A percentile compares a stretch with the other conserved stretches of the same genome.
phyloP scores from a whole-genome alignment of 1,139 yeast genomes.

The Yamadazyma mexicana region DNA sequence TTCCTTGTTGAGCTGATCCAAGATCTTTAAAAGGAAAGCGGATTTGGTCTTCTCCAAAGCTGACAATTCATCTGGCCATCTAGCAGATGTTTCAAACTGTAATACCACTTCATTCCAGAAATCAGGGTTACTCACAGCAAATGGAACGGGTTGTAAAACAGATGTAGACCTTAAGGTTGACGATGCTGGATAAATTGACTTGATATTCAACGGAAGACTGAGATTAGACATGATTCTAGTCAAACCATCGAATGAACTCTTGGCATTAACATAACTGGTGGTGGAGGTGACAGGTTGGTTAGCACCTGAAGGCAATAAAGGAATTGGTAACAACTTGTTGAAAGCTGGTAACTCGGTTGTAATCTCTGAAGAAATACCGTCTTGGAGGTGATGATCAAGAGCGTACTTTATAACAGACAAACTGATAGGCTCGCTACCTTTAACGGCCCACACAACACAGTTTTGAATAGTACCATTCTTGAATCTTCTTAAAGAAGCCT shows the following conservation, averaged over 20 bases:
- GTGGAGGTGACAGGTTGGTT: conserved; percentile 53
- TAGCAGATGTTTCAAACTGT: conserved; percentile 85
- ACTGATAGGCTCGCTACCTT: conserved; percentile 65
- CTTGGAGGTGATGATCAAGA: conserved; percentile 61
- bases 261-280: conserved; percentile 55
- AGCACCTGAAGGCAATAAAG: conserved; percentile 57
- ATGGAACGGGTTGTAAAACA: conserved; percentile 77
- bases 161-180: conserved; percentile 74
- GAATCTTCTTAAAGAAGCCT: conserved; percentile 84
- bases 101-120: conserved; percentile 77
- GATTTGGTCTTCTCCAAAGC: conserved; percentile 89
- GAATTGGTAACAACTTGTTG: conserved; percentile 55
- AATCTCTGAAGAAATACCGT: conserved; percentile 43
- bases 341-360: conserved; percentile 43
- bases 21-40: conserved; percentile 78
- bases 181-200: conserved; percentile 71
- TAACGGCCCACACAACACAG: conserved; percentile 80
- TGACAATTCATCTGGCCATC: conserved; percentile 91
- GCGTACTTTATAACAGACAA: conserved; percentile 63
- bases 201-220: conserved; percentile 71
- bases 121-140: conserved; percentile 73
- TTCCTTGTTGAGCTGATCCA: conserved; percentile 54
- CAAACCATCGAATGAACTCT: conserved; percentile 66
- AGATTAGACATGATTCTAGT: conserved; percentile 52
- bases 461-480: conserved; percentile 87